Evolutionary conservation across 2,329 filamentous ascomycete species (phyloP), one percentile per base, ranked within the genome.

Genomic region (Trichoderma sp.): DNA sequence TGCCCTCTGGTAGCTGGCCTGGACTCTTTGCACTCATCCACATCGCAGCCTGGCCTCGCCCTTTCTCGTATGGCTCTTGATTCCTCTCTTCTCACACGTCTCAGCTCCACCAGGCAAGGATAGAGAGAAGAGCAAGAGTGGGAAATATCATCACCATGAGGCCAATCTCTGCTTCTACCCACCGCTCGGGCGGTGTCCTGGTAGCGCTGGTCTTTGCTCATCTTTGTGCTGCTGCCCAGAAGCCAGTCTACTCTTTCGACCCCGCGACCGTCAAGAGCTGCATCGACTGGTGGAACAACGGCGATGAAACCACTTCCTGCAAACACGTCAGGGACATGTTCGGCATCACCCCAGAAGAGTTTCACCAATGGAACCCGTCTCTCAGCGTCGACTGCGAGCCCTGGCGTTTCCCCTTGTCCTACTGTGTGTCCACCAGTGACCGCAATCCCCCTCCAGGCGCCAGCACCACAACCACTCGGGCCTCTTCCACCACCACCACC

Each of bases 321-420:
- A 32, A 68, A 21, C 16, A 43, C 24, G 34, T 59, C 49, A 14
- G 66, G 16, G 13, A 13, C 24, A 21, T 64, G 49, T 68, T 58
- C 51, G 24, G 32, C 24, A 58, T 68, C 59, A 26, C 66, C 21
- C 59, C 59, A 11, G 66, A 66, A 28, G 55, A 70, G 5, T 70
- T 70, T 24, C 34, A 55, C 28, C 30, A 49, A 56, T 70, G 66
- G 66, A 70, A 70, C 37, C 69, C 69, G 34, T 69, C 69, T 37
- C 60, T 69, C 55, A 51, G 66, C 24, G n/a, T 60, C 14, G 69
- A 69, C 60, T 70, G 69, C 56, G 58, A 69, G 46, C 66, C 66
- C n/a, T 70, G 66, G 66, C 39, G 26, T 13, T 60, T 30, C 32
- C 60, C 55, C 39, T 43, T 43, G 37, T 66, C 69, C 49, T 70